phyloP scores from a whole-genome alignment of 768 basidiomycete species.

The Roridomyces roridus region DNA sequence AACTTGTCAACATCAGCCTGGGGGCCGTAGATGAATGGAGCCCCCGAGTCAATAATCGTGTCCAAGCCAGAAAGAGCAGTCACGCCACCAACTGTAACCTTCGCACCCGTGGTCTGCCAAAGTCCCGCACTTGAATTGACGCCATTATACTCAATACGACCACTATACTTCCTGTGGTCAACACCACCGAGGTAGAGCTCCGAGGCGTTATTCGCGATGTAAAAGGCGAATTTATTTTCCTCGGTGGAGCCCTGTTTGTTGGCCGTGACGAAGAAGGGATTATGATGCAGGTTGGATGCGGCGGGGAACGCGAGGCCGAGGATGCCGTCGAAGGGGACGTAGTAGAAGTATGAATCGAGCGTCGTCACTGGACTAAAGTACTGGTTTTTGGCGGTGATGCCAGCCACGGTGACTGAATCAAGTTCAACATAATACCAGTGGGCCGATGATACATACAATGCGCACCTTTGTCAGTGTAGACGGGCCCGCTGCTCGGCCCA shows the following conservation, averaged over 20 bases:
- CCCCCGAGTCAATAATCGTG: conserved; percentile 43
- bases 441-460: too few species aligned
- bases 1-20: conserved; percentile 21
- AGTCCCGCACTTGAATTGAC: conserved; percentile 28
- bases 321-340: conserved; percentile 22
- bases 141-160: conserved; percentile 40
- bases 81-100: conserved; percentile 15
- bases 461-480: conserved; percentile 41
- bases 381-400: conserved; percentile 27
- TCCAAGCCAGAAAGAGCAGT: conserved; percentile 11
- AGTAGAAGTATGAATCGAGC: conserved; percentile 32
- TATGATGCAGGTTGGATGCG: conserved; percentile 35
- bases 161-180: conserved; percentile 49
- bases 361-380: conserved; percentile 37
- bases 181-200: conserved; percentile 60
- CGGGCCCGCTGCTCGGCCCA: conserved; percentile 42
- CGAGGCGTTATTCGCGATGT: conserved; percentile 43
- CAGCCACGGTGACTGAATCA: conserved; percentile 11
- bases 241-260: conserved; percentile 35
- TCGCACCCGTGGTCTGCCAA: conserved; percentile 29
- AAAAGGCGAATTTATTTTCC: conserved; percentile 48
- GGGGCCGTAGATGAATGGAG: conserved; percentile 39
- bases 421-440: too few species aligned
- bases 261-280: conserved; percentile 50
- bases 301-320: conserved; percentile 42